Conservation (phyloP, 73 alveolate species). For the Symbiodinium pilosum region DNA sequence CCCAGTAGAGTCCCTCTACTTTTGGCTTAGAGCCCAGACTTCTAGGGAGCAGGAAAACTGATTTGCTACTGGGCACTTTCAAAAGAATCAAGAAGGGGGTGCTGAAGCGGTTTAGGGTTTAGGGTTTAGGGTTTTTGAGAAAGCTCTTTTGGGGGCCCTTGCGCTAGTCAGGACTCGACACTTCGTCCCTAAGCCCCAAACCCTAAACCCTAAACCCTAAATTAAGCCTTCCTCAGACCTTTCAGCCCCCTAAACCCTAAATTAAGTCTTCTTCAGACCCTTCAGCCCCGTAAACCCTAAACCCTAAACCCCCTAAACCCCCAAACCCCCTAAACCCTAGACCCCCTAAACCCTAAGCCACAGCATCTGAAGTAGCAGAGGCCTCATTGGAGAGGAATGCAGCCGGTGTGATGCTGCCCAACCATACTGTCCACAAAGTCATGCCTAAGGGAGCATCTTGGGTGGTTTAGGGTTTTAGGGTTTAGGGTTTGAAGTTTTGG, state of each 20-base stretch:
- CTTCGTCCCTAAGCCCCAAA: not conserved
- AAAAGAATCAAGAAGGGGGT: too few species aligned
- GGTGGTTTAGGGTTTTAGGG: too few species aligned
- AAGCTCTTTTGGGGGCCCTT: too few species aligned
- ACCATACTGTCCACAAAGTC: conserved; percentile 85
- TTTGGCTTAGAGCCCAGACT: too few species aligned
- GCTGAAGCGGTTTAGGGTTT: too few species aligned
- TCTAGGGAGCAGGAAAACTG: too few species aligned
- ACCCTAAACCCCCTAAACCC: not conserved
- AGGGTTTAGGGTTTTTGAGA: not conserved
- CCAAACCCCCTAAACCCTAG: not conserved
- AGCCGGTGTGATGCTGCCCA: conserved; percentile 48
- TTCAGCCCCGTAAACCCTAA: not conserved
- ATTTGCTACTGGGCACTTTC: too few species aligned
- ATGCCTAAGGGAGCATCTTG: not conserved
- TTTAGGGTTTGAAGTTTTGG: too few species aligned
- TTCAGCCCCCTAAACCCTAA: not conserved
- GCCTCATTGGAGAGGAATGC: not conserved
- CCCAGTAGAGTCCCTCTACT: too few species aligned
- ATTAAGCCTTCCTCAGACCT: too few species aligned
- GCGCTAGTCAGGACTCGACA: too few species aligned
- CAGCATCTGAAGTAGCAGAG: not conserved
- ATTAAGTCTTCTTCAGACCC: too few species aligned
- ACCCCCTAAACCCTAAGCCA: not conserved
- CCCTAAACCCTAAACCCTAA: not conserved